These are phyloP conservation scores for Colletotrichum sp. DNA, from an alignment of 2,329 filamentous ascomycete genomes.

Conservation along the genomic window DNA sequence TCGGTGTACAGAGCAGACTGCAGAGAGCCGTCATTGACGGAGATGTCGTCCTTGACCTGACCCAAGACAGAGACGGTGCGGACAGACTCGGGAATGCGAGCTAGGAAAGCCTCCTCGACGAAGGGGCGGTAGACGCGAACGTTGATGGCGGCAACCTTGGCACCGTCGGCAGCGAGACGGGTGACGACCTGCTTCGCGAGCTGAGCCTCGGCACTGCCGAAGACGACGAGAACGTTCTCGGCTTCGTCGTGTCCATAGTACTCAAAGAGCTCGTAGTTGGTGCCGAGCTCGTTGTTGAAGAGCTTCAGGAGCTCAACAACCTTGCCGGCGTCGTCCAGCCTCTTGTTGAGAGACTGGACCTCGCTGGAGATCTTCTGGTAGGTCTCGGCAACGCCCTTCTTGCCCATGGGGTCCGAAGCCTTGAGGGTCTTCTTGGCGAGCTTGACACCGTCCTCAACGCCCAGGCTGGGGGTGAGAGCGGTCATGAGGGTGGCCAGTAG, in stretches of 20 bases:
- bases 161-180: constrained; percentile 73
- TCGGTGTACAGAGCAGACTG: constrained; percentile 93
- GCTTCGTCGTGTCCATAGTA: constrained; percentile 85
- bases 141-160: constrained; percentile 85
- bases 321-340: constrained; percentile 75
- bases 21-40: constrained; percentile 75
- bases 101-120: constrained; percentile 91
- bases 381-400: constrained; percentile 69
- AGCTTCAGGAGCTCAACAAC: constrained; percentile 71
- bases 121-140: constrained; percentile 96
- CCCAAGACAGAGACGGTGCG: constrained; percentile 85
- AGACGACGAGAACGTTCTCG: constrained; percentile 86
- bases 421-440: constrained; percentile 83
- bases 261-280: constrained; percentile 91
- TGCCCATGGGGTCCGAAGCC: constrained; percentile 79
- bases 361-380: constrained; percentile 72
- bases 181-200: constrained; percentile 81
- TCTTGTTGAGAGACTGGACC: constrained; percentile 68
- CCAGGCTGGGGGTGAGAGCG: constrained; percentile 77
- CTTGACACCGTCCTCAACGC: constrained; percentile 87
- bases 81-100: constrained; percentile 76
- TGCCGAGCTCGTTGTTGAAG: constrained; percentile 91
- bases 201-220: constrained; percentile 90
- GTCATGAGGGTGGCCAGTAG: constrained; percentile 83
- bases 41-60: constrained; percentile 78